These are phyloP conservation scores for Cynanchum wilfordii DNA, from an alignment of 257 asterid species.

Conservation along the genomic window DNA sequence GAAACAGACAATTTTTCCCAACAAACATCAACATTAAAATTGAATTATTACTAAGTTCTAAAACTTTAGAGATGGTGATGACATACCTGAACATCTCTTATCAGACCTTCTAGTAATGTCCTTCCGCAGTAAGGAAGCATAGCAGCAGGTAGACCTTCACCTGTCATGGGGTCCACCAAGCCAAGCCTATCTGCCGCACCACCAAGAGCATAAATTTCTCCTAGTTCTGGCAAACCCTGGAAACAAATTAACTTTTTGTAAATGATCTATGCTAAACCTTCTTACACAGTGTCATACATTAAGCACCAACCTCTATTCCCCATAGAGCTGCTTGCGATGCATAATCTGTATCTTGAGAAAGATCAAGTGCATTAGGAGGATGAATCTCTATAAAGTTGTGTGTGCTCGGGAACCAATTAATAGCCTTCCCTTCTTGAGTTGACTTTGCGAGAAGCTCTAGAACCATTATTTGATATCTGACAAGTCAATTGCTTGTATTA, in stretches of 20 bases:
- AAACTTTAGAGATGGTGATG: not conserved
- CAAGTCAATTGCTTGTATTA: not conserved
- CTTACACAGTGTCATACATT: conserved; percentile 9
- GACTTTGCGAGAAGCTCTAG: conserved; percentile 77
- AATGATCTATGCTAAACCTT: conserved; percentile 14
- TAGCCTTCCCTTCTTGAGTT: conserved; percentile 37
- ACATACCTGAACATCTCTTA: conserved; percentile 95
- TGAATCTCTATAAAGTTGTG: conserved; percentile 61
- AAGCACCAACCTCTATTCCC: conserved; percentile 89
- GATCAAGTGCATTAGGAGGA: conserved; percentile 82
- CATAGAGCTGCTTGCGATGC: conserved; percentile 91
- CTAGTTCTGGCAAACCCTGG: conserved; percentile 97
- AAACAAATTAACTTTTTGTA: conserved; percentile 36
- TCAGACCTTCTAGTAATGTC: conserved; percentile 90
- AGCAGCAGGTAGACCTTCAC: conserved; percentile 98
- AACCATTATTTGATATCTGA: conserved; percentile 78
- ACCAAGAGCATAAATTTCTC: conserved; percentile 98
- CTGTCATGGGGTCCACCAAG: conserved; percentile 76
- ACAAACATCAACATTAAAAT: not conserved
- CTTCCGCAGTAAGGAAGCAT: conserved; percentile 98
- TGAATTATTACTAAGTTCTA: conserved; percentile 1
- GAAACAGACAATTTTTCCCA: conserved; percentile 4
- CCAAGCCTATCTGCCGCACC: conserved; percentile 99
- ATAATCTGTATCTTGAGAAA: conserved; percentile 69
- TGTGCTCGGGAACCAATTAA: conserved; percentile 43